These are phyloP conservation scores for Phyllosticta citribraziliensis DNA, from an alignment of 2,329 filamentous ascomycete species.

Conservation along the genomic window DNA sequence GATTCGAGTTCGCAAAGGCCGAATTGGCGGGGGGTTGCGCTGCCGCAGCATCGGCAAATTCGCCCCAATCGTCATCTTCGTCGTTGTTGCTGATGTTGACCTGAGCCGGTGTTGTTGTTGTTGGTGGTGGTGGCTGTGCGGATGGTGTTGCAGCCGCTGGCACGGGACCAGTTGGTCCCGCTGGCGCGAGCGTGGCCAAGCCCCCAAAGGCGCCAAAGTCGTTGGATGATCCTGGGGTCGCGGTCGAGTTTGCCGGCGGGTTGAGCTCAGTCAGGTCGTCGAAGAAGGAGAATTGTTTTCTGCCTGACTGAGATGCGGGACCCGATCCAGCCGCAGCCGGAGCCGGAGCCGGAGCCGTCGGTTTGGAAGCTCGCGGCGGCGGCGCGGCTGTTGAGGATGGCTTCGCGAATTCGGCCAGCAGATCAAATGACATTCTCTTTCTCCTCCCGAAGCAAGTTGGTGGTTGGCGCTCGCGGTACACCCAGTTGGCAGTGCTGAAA, in stretches of 20 bases:
- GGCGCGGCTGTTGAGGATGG: neutral
- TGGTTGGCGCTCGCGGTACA: neutral
- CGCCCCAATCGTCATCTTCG: constrained; percentile 30
- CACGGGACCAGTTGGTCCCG: neutral
- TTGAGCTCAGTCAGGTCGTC: constrained; percentile 18
- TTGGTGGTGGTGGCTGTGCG: neutral
- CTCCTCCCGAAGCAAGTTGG: neutral
- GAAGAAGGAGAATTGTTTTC: constrained; percentile 24
- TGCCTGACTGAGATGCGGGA: constrained; percentile 12
- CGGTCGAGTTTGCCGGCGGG: neutral
- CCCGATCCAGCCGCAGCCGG: neutral
- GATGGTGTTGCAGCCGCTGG: neutral
- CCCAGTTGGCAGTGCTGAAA: neutral
- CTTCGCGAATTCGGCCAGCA: constrained; percentile 12
- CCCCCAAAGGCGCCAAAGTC: neutral
- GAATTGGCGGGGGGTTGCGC: constrained; percentile 9
- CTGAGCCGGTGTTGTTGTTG: constrained; percentile 1
- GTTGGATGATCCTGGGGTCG: neutral
- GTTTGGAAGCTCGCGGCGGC: neutral
- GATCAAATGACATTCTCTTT: constrained; percentile 12
- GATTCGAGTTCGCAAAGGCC: neutral
- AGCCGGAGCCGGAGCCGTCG: neutral
- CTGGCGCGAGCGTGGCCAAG: neutral
- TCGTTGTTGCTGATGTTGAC: constrained; percentile 14
- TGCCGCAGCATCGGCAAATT: constrained; percentile 26